phyloP scores from a whole-genome alignment of 805 yeast species.

The Komagataella ulmi region DNA sequence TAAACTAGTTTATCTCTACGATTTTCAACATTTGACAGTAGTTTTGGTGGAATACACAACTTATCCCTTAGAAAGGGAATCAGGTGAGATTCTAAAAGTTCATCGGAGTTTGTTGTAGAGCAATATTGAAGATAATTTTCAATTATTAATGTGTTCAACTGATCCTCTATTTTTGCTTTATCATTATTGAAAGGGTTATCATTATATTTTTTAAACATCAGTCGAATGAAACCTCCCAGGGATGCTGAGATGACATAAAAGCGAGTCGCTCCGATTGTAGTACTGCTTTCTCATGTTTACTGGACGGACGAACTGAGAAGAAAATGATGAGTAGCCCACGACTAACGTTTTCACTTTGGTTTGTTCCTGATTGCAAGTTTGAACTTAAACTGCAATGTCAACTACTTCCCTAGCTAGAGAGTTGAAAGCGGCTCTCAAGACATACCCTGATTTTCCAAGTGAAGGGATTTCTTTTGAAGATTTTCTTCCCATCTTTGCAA shows the following conservation, averaged over 20 bases:
- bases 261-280: too few relatives aligned
- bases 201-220: neutral
- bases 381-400: constrained; percentile 1
- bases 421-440: constrained; percentile 42
- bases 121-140: constrained; percentile 27
- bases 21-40: constrained; percentile 14
- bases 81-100: constrained; percentile 21
- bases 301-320: too few relatives aligned
- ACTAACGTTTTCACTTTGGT: neutral
- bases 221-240: constrained; percentile 6
- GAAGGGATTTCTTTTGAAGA: constrained; percentile 94
- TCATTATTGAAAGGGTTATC: constrained; percentile 16
- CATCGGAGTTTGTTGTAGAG: constrained; percentile 19
- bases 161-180: constrained; percentile 18
- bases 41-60: constrained; percentile 14
- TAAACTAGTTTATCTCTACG: constrained; percentile 16
- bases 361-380: neutral
- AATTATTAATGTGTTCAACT: constrained; percentile 16
- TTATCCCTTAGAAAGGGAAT: constrained; percentile 15
- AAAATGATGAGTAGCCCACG: neutral
- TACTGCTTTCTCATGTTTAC: too few relatives aligned
- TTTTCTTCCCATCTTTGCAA: constrained; percentile 84
- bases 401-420: constrained; percentile 24
- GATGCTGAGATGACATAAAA: neutral
- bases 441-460: constrained; percentile 88